A percentile compares a stretch with the other conserved stretches of the same genome.
phyloP scores from a whole-genome alignment of 2,329 filamentous ascomycete species.

The Tolypocladium pustulatum region DNA sequence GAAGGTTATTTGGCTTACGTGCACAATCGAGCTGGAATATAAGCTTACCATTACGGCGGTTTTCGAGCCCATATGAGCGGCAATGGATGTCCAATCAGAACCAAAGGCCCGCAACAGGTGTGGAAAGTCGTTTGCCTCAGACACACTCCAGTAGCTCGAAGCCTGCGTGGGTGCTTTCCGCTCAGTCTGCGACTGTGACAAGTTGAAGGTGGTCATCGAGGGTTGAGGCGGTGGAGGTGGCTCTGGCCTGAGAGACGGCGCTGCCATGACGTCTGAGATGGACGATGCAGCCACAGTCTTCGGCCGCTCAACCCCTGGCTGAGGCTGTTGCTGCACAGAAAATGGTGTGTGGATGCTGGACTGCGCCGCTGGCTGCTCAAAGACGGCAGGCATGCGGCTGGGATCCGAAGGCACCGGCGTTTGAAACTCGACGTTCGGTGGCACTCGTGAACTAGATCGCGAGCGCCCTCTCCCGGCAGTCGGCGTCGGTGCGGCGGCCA shows the following conservation, averaged over 20 bases:
- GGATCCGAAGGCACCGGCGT: constrained; percentile 27
- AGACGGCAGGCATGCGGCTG: constrained; percentile 29
- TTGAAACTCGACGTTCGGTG: constrained; percentile 31
- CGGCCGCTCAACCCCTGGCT: constrained; percentile 22
- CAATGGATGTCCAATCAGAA: constrained; percentile 68
- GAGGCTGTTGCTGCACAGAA: constrained; percentile 17
- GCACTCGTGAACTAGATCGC: constrained; percentile 41
- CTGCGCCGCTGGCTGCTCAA: constrained; percentile 29
- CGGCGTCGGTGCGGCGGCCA: constrained; percentile 35
- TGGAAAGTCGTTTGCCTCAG: constrained; percentile 68
- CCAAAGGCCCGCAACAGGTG: constrained; percentile 64
- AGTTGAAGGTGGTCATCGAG: constrained; percentile 39
- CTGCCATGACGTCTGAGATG: constrained; percentile 44
- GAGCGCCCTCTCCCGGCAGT: constrained; percentile 36
- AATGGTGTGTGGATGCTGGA: constrained; percentile 32
- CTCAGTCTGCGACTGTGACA: constrained; percentile 34
- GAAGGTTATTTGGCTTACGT: constrained; percentile 4
- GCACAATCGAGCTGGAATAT: background rate
- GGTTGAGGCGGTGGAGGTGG: constrained; percentile 36
- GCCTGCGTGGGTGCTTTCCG: constrained; percentile 47
- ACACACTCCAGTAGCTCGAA: constrained; percentile 82
- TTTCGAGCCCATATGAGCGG: constrained; percentile 71
- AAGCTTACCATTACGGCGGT: constrained; percentile 70
- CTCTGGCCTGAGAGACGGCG: constrained; percentile 45
- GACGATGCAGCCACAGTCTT: constrained; percentile 22